phyloP scores from a whole-genome alignment of 192 early-diverging fungal species.

The Backusella tuberculispora region DNA sequence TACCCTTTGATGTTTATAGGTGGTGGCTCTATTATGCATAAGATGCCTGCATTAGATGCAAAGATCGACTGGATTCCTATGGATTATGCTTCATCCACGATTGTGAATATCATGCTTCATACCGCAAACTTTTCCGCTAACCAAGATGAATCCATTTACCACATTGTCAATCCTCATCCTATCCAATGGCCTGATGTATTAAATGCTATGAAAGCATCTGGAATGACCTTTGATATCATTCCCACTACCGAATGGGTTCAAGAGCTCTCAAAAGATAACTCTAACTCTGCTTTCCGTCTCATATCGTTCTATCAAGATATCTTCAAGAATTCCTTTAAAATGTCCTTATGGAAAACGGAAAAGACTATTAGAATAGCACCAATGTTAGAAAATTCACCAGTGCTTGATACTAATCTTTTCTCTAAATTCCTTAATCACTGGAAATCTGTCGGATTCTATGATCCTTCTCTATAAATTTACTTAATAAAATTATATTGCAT shows the following conservation, averaged over 20 bases:
- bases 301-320: conserved; percentile 22
- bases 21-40: conserved; percentile 28
- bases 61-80: conserved; percentile 39
- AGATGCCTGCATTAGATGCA: conserved; percentile 31
- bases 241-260: conserved; percentile 24
- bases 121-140: neutral
- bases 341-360: conserved; percentile 23
- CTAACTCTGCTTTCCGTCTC: conserved; percentile 31
- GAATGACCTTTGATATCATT: conserved; percentile 27
- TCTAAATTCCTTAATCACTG: conserved; percentile 17
- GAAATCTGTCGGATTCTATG: conserved; percentile 26
- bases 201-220: conserved; percentile 3
- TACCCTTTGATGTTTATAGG: conserved; percentile 29
- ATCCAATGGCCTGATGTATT: conserved; percentile 27
- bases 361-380: neutral
- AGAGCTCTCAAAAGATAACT: conserved; percentile 21
- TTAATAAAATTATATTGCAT: too few relatives aligned
- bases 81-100: conserved; percentile 27
- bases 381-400: neutral
- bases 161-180: conserved; percentile 35
- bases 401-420: neutral
- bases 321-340: neutral
- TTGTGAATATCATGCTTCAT: conserved; percentile 27
- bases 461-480: too few relatives aligned
- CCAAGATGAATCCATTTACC: neutral